These are phyloP conservation scores for Glycine soja DNA, from an alignment of 306 rosid species.

Conservation along the genomic window DNA sequence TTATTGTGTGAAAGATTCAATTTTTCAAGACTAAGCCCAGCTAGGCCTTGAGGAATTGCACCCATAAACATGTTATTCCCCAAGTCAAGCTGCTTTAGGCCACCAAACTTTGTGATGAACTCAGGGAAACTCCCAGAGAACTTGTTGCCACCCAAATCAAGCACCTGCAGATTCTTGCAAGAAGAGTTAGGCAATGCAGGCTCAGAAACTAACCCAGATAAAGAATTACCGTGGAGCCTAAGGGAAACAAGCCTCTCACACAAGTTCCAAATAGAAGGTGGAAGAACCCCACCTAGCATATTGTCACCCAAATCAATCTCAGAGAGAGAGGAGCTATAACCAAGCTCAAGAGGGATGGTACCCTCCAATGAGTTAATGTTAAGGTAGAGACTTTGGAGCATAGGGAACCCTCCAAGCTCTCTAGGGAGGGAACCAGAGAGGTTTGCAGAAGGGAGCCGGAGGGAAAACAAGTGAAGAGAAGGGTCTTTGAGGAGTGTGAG, in stretches of 20 bases:
- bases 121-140: constrained; percentile 85
- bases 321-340: constrained; percentile 75
- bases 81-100: constrained; percentile 78
- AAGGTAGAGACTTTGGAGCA: constrained; percentile 83
- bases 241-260: constrained; percentile 82
- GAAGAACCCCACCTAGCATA: constrained; percentile 61
- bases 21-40: constrained; percentile 69
- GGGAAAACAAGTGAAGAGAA: constrained; percentile 70
- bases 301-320: constrained; percentile 82
- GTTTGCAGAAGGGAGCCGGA: constrained; percentile 95
- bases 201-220: constrained; percentile 72
- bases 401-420: constrained; percentile 82
- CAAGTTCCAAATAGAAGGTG: constrained; percentile 89
- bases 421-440: constrained; percentile 89
- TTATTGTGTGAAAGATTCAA: constrained; percentile 90
- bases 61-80: constrained; percentile 74
- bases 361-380: constrained; percentile 77
- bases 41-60: constrained; percentile 63
- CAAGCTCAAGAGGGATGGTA: constrained; percentile 85
- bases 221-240: constrained; percentile 64
- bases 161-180: constrained; percentile 65
- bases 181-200: constrained; percentile 88
- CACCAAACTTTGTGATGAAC: constrained; percentile 67
- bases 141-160: constrained; percentile 80
- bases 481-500: constrained; percentile 79